Conservation (phyloP, 345 rosid species). For the Geranium rotundifolium region DNA sequence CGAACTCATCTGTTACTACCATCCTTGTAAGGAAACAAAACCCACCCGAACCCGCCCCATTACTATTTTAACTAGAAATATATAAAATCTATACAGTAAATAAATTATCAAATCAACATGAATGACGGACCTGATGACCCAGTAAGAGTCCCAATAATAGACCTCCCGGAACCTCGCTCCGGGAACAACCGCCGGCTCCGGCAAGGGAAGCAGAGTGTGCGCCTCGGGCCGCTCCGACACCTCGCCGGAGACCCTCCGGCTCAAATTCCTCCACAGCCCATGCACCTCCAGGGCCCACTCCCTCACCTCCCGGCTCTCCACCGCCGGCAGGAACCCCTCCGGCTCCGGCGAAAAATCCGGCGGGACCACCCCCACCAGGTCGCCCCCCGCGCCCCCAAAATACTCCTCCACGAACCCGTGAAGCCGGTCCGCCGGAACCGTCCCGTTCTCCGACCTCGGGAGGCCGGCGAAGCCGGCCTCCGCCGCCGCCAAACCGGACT, state of each 20-base stretch:
- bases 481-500: conserved; percentile 29
- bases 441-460: conserved; percentile 24
- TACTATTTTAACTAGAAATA: too few relatives aligned
- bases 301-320: conserved; percentile 50
- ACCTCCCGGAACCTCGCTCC: conserved; percentile 86
- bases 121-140: conserved; percentile 65
- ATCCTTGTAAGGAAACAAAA: too few relatives aligned
- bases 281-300: conserved; percentile 83
- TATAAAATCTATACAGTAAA: too few relatives aligned
- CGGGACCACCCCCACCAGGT: conserved; percentile 41
- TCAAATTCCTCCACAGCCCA: conserved; percentile 64
- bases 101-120: background rate
- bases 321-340: conserved; percentile 51
- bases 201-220: conserved; percentile 75
- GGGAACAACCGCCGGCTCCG: conserved; percentile 51
- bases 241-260: conserved; percentile 40
- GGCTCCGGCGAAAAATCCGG: conserved; percentile 58
- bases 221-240: conserved; percentile 39
- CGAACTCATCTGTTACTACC: too few relatives aligned
- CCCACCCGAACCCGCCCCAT: too few relatives aligned
- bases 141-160: conserved; percentile 94
- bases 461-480: conserved; percentile 42
- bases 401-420: conserved; percentile 16
- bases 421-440: conserved; percentile 11
- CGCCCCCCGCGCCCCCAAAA: conserved; percentile 47